Base-by-base conservation (phyloP, 768 basidiomycete genomes). In the Coprinopsis cinerea region DNA sequence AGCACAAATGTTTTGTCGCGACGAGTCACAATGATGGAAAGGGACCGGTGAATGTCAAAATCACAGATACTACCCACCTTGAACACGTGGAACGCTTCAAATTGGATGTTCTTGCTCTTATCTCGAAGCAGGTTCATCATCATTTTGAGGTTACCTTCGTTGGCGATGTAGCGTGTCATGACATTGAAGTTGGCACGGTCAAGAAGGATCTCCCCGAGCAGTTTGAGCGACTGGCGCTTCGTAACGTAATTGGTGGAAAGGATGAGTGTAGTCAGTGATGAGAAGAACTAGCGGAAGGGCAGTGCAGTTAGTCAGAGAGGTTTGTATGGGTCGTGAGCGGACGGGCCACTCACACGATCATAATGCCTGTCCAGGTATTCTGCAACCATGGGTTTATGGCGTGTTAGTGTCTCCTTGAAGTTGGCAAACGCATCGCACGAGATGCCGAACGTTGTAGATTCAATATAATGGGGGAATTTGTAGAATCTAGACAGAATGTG, bases 41-140 rank as follows among this genome's bases (percentile, higher is more conserved):
- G n/a, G n/a, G n/a, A 14, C n/a, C 41, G 18, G 44, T 44, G 26
- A 11, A 47, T 22, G 17, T 40, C 27, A 42, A 17, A 13, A 30
- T 45, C 6, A 5, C 13, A 24, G 30, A 56, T n/a, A n/a, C n/a
- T n/a, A n/a, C 78, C n/a, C 47, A 92, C 95, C 82, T 98, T 99
- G 81, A 99, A 99, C 32, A 99, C 96, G 61, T 99, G 96, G 70
- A 99, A 99, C 2, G 96, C 95, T 65, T 99, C 96, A 50, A 98
- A 99, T 66, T 99, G 96, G 40, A 99, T 98, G 67, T 99, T 99
- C 77, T 92, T 91, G 78, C 94, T 97, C 79, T 94, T 96, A 65
- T 97, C 92, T 54, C 94, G 80, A 49, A 99, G 74, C 49, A 98
- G 78, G 67, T 98, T 98, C 96, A 99, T 99, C 92, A 99, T 96